phyloP scores from a whole-genome alignment of 164 flowering plant species.

The Berberis vulgaris region DNA sequence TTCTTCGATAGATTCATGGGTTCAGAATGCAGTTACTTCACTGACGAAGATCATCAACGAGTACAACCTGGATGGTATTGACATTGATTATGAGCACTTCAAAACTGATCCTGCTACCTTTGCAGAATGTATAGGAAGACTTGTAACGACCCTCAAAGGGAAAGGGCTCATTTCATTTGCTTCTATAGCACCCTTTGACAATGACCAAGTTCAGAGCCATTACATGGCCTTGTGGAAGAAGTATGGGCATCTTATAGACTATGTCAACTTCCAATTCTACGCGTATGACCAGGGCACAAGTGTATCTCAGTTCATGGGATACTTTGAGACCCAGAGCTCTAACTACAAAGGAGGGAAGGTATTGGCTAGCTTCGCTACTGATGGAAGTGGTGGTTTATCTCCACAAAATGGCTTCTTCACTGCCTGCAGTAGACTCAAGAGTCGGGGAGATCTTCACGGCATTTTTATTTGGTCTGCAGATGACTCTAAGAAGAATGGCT shows the following conservation, averaged over 20 bases:
- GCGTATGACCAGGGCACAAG: constrained; percentile 42
- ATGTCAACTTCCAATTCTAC: constrained; percentile 58
- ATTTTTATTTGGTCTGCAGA: too few species aligned
- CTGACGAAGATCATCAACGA: constrained; percentile 36
- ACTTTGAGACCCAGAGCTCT: constrained; percentile 29
- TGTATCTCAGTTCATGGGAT: constrained; percentile 34
- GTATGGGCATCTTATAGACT: constrained; percentile 39
- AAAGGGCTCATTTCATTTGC: constrained; percentile 40
- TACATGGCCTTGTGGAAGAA: constrained; percentile 41
- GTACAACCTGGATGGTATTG: constrained; percentile 38
- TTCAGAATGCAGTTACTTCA: constrained; percentile 48
- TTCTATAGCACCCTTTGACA: constrained; percentile 56
- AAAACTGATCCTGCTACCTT: constrained; percentile 27
- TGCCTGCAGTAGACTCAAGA: too few species aligned
- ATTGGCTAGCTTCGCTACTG: constrained; percentile 31
- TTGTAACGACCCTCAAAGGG: constrained; percentile 25
- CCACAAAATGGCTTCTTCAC: constrained; percentile 42
- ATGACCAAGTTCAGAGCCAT: constrained; percentile 36
- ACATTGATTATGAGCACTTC: constrained; percentile 50
- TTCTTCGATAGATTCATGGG: constrained; percentile 40
- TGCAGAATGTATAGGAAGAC: constrained; percentile 30
- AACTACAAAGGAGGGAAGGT: constrained; percentile 42
- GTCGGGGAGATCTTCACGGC: too few species aligned
- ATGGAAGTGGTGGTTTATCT: constrained; percentile 37
- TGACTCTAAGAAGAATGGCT: too few species aligned